Evolutionary conservation across 2,329 filamentous ascomycete species (phyloP), one percentile per base, ranked within the genome.

Genomic region (Talaromyces marneffei): DNA sequence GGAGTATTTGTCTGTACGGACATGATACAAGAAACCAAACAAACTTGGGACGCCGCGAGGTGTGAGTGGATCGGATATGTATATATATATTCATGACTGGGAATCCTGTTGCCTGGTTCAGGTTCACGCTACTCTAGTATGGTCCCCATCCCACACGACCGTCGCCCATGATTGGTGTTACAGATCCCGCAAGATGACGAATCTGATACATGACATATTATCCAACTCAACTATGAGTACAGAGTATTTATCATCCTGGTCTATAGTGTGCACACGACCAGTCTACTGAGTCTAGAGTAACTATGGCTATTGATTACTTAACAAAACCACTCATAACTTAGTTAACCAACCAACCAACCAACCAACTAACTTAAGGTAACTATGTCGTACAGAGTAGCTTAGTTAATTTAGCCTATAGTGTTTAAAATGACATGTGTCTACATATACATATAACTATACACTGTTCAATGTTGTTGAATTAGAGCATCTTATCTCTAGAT

Each of bases 51-150:
- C 39, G 39, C 44, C 3, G 44, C 14, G 44, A 27, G 23, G 44
- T 42, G 20, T 44, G 35, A 6, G 40, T 39, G 52, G 52, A 40
- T 25, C 52, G 40, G 29, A 40, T 55, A 54, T 50, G 27, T 54
- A 54, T 23, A 40, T 55, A 54, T 50, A 25, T 54, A 54, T 23
- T 25, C 14, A n/a, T 35, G 33, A 40, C 33, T 55, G 10, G 48
- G 27, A 52, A 39, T 55, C 31, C 35, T 55, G 52, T 33, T 55
- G 52, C 52, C 52, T 55, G 52, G 52, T 55, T 55, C 52, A 40
- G 25, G 25, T 39, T 23, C 31, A 54, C 52, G 52, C 52, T 39
- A 55, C 52, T 25, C 33, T 40, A 25, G 52, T 40, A 10, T 33
- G 7, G 27, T 40, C 35, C 18, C 52, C 33, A 52, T 52, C 18